Evolutionary conservation across 768 basidiomycete genomes (phyloP).

Genomic region (Tubosaeta brunneosetosa): DNA sequence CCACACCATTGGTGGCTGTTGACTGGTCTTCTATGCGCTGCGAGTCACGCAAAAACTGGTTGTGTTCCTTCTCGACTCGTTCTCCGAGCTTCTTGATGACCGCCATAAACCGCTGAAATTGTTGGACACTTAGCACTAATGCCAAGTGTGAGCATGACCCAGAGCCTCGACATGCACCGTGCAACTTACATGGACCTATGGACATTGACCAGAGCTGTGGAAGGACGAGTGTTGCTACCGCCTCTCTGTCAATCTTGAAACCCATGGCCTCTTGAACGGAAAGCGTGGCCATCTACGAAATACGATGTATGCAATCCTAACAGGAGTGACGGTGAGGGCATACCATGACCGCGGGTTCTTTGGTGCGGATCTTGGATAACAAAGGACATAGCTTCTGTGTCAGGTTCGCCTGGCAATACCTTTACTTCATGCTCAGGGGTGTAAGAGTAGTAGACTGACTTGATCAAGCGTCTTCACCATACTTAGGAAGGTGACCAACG

Average conservation of each 20-base stretch:
- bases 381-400: conserved; percentile 96
- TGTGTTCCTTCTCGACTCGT: conserved; percentile 89
- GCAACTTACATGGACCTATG: conserved; percentile 79
- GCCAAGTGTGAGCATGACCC: conserved; percentile 2
- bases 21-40: conserved; percentile 84
- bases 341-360: conserved; percentile 94
- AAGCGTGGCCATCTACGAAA: conserved; percentile 72
- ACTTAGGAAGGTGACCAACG: conserved; percentile 71
- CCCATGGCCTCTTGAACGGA: conserved; percentile 96
- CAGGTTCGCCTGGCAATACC: conserved; percentile 59
- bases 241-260: conserved; percentile 87
- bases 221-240: conserved; percentile 81
- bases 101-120: conserved; percentile 91
- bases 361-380: conserved; percentile 91
- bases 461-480: conserved; percentile 92
- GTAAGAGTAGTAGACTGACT: conserved; percentile 34
- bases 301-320: conserved; percentile 1
- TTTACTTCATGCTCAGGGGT: not conserved
- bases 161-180: not conserved
- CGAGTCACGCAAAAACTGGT: conserved; percentile 88
- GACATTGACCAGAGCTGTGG: conserved; percentile 97
- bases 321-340: not conserved
- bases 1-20: conserved; percentile 40
- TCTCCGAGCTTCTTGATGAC: conserved; percentile 74
- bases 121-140: conserved; percentile 71